Evolutionary conservation across 495 filamentous ascomycete genomes (phyloP), one percentile per base, ranked within the genome.

Genomic region (Penicillium turbatum): DNA sequence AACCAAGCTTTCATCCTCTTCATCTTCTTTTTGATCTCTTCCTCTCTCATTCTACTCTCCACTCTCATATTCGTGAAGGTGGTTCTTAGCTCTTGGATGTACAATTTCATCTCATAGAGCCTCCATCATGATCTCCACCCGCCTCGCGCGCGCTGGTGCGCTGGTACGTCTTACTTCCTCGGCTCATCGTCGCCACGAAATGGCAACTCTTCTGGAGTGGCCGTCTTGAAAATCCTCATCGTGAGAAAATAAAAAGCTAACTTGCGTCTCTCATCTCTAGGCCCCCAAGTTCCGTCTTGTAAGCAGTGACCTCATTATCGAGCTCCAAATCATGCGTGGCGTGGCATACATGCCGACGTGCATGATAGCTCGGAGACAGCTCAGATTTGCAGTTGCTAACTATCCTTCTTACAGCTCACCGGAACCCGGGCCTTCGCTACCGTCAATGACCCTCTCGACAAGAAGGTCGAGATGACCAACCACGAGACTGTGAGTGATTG

Each of bases 391-490:
- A 48, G 30, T 54, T 49, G 56, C 60, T 57, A 65, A 57, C 56
- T 29, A 44, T 41, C n/a, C 16, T 19, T 48, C 43, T 21, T 31
- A 49, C 60, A 83, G 80, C 55, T 75, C 48, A 65, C 74, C 63
- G 72, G 71, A 61, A 59, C 74, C 60, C 78, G 83, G 61, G 75
- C 77, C 63, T 65, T 86, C 60, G 85, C 85, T 53, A 85, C 85
- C 67, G 72, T 66, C 63, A 79, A 84, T 70, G 71, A 78, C 64
- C 80, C 86, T 51, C 82, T 90, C 51, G 77, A 77, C 72, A 79
- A 82, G 73, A 89, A 89, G 81, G 86, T 90, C 70, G 86, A 89
- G 74, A 90, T 89, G 86, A 85, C 75, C 75, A 86, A 83, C 63
- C 82, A 76, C 72, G 86, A 89, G 71, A 87, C 85, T 75, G 81